These are phyloP conservation scores for Castanospermum australe DNA, from an alignment of 306 rosid genomes.

Conservation along the genomic window DNA sequence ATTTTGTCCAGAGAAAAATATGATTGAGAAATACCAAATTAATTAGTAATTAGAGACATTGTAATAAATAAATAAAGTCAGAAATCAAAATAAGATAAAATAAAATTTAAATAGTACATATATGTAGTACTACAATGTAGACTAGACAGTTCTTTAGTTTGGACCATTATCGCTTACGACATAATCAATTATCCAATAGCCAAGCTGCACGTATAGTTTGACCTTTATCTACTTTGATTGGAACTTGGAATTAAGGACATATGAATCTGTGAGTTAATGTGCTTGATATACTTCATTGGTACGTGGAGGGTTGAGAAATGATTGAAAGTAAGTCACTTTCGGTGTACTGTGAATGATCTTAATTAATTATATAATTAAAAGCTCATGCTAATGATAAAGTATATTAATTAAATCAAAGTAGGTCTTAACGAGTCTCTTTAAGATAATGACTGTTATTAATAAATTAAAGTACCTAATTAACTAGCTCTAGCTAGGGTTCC, in stretches of 20 bases:
- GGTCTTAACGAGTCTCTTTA: constrained; percentile 11
- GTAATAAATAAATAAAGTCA: background rate
- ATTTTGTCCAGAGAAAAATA: too few species aligned
- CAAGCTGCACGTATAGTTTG: constrained; percentile 26
- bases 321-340: constrained; percentile 48
- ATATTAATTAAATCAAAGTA: constrained; percentile 10
- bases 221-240: constrained; percentile 8
- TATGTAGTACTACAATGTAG: background rate
- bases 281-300: constrained; percentile 1
- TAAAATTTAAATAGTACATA: background rate
- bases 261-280: constrained; percentile 1
- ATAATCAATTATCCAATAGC: background rate
- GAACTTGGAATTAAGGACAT: too few species aligned
- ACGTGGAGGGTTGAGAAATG: constrained; percentile 32
- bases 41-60: too few species aligned
- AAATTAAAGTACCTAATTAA: background rate
- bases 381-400: constrained; percentile 23
- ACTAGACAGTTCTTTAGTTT: constrained; percentile 16
- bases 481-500: constrained; percentile 27
- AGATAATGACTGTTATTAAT: constrained; percentile 1
- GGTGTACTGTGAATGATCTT: constrained; percentile 26
- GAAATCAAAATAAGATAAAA: background rate
- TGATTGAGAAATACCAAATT: too few species aligned
- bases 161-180: constrained; percentile 30
- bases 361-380: background rate